phyloP scores from a whole-genome alignment of 768 basidiomycete genomes.

The Russula ochroleuca region DNA sequence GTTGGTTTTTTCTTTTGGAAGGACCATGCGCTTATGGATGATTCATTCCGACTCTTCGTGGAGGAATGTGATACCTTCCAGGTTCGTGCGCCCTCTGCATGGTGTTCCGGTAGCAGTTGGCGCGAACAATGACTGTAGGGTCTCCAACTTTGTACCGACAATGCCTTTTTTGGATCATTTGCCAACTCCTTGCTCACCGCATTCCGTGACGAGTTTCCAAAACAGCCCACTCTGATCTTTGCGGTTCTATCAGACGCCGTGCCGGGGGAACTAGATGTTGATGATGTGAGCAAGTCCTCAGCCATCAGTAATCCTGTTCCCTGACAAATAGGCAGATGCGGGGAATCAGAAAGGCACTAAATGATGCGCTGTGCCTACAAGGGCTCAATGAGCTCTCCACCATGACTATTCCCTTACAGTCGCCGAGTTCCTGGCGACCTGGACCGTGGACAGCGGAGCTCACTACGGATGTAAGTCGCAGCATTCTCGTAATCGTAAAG shows the following conservation, averaged over 20 bases:
- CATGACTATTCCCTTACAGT: constrained; percentile 34
- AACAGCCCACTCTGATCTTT: constrained; percentile 54
- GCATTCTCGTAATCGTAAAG: background rate
- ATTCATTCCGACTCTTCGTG: constrained; percentile 57
- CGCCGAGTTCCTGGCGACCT: constrained; percentile 31
- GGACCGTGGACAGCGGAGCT: constrained; percentile 33
- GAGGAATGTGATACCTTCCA: constrained; percentile 76
- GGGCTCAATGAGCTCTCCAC: constrained; percentile 33
- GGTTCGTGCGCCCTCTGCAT: constrained; percentile 37
- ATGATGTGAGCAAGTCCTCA: constrained; percentile 12
- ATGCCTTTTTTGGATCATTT: constrained; percentile 61
- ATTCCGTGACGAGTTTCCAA: constrained; percentile 65
- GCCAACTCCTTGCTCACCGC: constrained; percentile 51
- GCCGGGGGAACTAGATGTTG: constrained; percentile 29
- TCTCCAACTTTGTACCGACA: constrained; percentile 62
- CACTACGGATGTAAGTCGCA: constrained; percentile 30
- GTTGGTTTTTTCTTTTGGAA: constrained; percentile 30
- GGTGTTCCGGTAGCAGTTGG: background rate
- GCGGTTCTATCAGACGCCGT: constrained; percentile 50
- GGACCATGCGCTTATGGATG: constrained; percentile 67
- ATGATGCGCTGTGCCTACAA: constrained; percentile 53
- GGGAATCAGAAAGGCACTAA: constrained; percentile 45
- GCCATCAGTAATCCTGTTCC: constrained; percentile 10
- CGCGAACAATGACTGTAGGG: constrained; percentile 44
- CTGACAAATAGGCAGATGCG: constrained; percentile 33